Base-by-base conservation (phyloP, 1,139 yeast genomes). In the Suhomyces bokatorum region DNA sequence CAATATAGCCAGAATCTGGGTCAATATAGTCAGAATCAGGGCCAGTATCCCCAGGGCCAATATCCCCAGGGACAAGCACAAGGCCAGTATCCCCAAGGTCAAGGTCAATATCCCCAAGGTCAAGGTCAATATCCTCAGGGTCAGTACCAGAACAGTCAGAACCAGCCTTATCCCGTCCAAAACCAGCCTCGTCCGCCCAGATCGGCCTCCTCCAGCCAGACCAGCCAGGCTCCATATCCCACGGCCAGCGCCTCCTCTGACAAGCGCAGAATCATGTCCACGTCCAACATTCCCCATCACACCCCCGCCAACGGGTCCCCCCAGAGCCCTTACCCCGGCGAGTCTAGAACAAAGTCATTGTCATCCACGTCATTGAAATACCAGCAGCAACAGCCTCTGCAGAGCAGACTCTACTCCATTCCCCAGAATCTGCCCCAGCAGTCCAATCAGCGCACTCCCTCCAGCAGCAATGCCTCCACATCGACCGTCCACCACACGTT, bases 401-500 rank as follows among this genome's bases (percentile, higher is more conserved):
- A 20, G 17, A 50, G 42, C 35, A 43, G 47, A 27, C 45, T 48
- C 24, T 42, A 35, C 14, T 45, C 51, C 13, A 41, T 43, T 16
- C 53, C 40, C 12, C 46, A 37, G 28, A 37, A 42, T n/a, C 53
- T 35, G 37, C 44, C 41, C 8, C 51, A 42, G 11, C 47, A 40
- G n/a, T 37, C 12, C 30, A 32, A 32, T 6, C 46, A 35, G 32
- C 37, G 54, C 9, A 50, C 60, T 5, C 39, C 48, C 11, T 56
- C 64, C 4, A 53, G 60, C 41, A 50, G 63, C 13, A 52, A 58
- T 24, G 58, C 63, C 5, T 59, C 67, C 0, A 46, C 47, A 12
- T 49, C 64, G 15, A 57, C 66, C 7, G 42, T 62, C 24, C 64
- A 60, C 44, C 76, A 70, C 49, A 60, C 72, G 1, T 73, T 70